Conservation (phyloP, 2,329 filamentous ascomycete genomes). For the Talaromyces sp. region DNA sequence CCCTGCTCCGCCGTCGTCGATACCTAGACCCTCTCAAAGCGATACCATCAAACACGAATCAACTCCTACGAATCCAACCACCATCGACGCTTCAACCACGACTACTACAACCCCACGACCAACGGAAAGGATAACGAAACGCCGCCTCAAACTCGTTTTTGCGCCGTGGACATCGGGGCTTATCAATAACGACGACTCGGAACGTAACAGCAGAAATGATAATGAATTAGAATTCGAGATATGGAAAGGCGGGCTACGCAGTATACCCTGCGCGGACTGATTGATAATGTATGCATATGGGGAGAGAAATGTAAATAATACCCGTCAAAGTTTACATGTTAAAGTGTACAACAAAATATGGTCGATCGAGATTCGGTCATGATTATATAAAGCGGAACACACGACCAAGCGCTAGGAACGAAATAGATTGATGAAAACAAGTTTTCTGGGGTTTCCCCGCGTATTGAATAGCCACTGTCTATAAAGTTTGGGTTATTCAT, state of each 20-base stretch:
- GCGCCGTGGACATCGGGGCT: constrained; percentile 65
- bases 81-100: not conserved
- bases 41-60: not conserved
- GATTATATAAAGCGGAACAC: not conserved
- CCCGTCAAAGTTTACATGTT: not conserved
- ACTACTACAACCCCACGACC: constrained; percentile 2
- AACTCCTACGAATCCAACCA: not conserved
- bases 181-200: constrained; percentile 31
- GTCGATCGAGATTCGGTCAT: not conserved
- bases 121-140: constrained; percentile 33
- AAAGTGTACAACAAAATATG: no score
- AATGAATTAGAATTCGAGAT: constrained; percentile 68
- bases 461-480: no score
- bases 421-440: not conserved
- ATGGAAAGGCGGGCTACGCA: constrained; percentile 56
- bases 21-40: not conserved
- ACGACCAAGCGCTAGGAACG: not conserved
- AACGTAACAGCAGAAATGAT: constrained; percentile 15
- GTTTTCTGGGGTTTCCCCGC: not conserved
- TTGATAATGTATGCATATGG: not conserved
- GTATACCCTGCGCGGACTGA: not conserved
- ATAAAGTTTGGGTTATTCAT: no score
- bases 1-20: not conserved
- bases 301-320: not conserved
- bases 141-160: constrained; percentile 88